Evolutionary conservation across 1,284 basidiomycete species (phyloP).

Genomic region (Cutaneotrichosporon sp.): DNA sequence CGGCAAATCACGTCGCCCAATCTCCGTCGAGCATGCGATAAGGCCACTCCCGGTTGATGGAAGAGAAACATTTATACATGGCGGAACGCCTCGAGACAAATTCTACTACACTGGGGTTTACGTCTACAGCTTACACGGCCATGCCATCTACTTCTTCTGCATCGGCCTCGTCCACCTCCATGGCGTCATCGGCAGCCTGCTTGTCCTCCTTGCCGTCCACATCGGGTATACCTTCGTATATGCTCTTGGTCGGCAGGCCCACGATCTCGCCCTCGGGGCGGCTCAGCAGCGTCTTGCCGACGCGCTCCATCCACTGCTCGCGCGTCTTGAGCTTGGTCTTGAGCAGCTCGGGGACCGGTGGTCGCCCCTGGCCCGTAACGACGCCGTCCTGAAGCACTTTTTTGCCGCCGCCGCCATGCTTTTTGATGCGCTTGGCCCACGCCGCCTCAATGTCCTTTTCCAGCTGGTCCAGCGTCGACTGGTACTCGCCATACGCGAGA

Average conservation of each 20-base stretch:
- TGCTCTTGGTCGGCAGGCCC: conserved; percentile 65
- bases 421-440: conserved; percentile 50
- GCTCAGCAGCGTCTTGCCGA: conserved; percentile 63
- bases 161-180: conserved; percentile 32
- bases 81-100: too few species aligned
- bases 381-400: conserved; percentile 48
- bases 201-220: conserved; percentile 40
- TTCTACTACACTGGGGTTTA: not conserved
- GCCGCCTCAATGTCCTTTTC: conserved; percentile 66
- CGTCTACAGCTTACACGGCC: conserved; percentile 8
- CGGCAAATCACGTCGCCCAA: not conserved
- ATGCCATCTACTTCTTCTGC: conserved; percentile 25
- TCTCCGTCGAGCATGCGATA: not conserved
- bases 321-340: conserved; percentile 65
- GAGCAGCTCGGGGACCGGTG: conserved; percentile 64
- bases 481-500: conserved; percentile 82
- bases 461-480: conserved; percentile 68
- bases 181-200: conserved; percentile 38
- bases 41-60: not conserved
- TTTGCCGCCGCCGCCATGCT: conserved; percentile 53
- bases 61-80: not conserved
- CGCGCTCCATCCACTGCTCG: conserved; percentile 63
- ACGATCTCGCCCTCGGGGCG: conserved; percentile 62
- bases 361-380: conserved; percentile 53
- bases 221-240: conserved; percentile 66